Percentiles rank a stretch among this genome's conserved stretches.
Evolutionary conservation across 768 basidiomycete genomes (phyloP).

Genomic region (Leccinum boreale): DNA sequence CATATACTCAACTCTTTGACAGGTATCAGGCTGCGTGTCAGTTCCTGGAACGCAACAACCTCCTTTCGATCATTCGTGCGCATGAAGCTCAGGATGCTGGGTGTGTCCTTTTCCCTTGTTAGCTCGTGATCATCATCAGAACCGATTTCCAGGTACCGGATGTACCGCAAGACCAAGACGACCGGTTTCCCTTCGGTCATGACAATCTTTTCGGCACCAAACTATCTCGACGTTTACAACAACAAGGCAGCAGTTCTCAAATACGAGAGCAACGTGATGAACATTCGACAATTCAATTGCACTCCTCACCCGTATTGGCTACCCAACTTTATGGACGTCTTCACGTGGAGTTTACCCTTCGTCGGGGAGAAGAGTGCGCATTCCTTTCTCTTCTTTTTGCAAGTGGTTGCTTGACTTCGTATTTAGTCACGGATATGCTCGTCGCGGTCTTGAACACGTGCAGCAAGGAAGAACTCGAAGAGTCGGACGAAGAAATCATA

Average conservation of each 20-base stretch:
- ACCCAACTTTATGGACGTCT: conserved; percentile 99
- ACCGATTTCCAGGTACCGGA: conserved; percentile 66
- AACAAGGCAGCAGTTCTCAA: conserved; percentile 99
- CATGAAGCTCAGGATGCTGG: conserved; percentile 99
- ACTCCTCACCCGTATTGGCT: conserved; percentile 97
- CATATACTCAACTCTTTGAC: conserved; percentile 3
- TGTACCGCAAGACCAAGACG: conserved; percentile 98
- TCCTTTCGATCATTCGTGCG: conserved; percentile 94
- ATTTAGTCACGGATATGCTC: conserved; percentile 95
- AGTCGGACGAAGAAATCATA: conserved; percentile 50
- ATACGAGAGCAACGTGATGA: conserved; percentile 99
- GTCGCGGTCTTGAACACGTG: conserved; percentile 95
- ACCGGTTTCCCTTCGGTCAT: conserved; percentile 99
- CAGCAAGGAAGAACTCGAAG: conserved; percentile 94
- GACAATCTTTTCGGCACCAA: conserved; percentile 99
- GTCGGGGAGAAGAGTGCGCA: conserved; percentile 92
- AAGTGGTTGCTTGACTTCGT: conserved; percentile 3
- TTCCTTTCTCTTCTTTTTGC: neutral
- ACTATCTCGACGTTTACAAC: conserved; percentile 98
- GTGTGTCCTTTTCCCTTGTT: conserved; percentile 40
- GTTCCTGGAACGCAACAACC: conserved; percentile 95
- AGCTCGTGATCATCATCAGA: neutral
- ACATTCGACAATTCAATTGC: conserved; percentile 97
- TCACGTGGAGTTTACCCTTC: conserved; percentile 98
- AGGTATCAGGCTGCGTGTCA: conserved; percentile 97